These are phyloP conservation scores for Knoxia roxburghii DNA, from an alignment of 257 asterid genomes.

Conservation along the genomic window DNA sequence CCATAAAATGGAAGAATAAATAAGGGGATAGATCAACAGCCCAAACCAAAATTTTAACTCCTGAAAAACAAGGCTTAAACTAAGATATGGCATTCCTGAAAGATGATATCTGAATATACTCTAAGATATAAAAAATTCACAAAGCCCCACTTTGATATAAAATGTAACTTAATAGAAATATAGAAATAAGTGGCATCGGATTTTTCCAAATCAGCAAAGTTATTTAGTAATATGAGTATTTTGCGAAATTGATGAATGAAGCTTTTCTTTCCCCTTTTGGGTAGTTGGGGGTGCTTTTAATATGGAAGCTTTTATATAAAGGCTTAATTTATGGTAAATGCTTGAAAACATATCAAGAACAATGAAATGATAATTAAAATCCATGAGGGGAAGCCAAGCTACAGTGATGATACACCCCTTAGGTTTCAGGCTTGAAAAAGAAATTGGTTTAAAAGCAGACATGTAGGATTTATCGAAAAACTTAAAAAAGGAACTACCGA, in stretches of 20 bases:
- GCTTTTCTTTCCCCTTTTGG: background rate
- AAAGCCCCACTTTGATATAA: background rate
- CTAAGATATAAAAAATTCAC: background rate
- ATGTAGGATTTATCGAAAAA: background rate
- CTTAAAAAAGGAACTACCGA: background rate
- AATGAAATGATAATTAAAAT: background rate
- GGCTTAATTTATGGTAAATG: background rate
- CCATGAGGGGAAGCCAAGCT: background rate
- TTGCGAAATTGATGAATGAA: background rate
- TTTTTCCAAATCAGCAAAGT: background rate
- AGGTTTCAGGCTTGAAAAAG: background rate
- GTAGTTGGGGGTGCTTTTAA: background rate
- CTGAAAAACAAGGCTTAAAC: background rate
- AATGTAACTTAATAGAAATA: background rate
- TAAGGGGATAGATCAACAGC: conserved; percentile 1
- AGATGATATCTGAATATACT: background rate
- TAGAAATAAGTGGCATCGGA: background rate
- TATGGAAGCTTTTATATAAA: background rate
- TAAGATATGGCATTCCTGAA: background rate
- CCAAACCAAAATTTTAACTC: background rate
- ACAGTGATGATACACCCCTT: background rate
- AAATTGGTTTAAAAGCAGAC: background rate
- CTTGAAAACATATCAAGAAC: background rate
- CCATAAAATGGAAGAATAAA: conserved; percentile 8
- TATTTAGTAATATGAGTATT: background rate